These are phyloP conservation scores for Pestalotiopsis sp. DNA, from an alignment of 2,329 filamentous ascomycete genomes.

Conservation along the genomic window DNA sequence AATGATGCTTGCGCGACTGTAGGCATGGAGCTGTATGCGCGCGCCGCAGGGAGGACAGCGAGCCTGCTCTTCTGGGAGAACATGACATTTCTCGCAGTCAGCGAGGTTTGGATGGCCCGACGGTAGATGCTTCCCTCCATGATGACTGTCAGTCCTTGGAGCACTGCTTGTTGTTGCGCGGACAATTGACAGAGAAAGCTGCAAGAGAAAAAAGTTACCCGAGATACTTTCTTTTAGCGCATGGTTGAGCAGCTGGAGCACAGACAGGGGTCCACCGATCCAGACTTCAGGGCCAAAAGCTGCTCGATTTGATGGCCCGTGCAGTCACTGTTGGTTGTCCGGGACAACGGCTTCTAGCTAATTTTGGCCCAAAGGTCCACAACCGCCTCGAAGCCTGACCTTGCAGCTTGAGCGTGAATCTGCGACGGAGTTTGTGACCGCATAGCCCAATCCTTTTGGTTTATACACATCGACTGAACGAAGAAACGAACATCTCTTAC, in stretches of 20 bases:
- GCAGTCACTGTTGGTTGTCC: not conserved
- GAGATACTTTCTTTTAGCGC: not conserved
- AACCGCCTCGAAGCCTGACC: not conserved
- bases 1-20: slow-evolving; percentile 61
- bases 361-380: slow-evolving; percentile 5
- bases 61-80: slow-evolving; percentile 5
- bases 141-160: not conserved
- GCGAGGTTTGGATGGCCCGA: slow-evolving; percentile 19
- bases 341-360: slow-evolving; percentile 18
- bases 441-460: not conserved
- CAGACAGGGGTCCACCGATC: not conserved
- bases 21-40: slow-evolving; percentile 43
- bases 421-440: not conserved
- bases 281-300: not conserved
- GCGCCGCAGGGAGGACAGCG: slow-evolving; percentile 19
- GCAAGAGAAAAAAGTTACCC: not conserved
- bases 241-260: not conserved
- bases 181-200: not conserved
- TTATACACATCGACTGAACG: not conserved
- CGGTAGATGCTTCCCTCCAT: slow-evolving; percentile 23
- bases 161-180: not conserved
- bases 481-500: not conserved
- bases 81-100: slow-evolving; percentile 12
- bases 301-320: not conserved
- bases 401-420: not conserved